Evolutionary conservation across 2,329 filamentous ascomycete genomes (phyloP), one percentile per base, ranked within the genome.

Genomic region (Fusarium sterilihyphosum): DNA sequence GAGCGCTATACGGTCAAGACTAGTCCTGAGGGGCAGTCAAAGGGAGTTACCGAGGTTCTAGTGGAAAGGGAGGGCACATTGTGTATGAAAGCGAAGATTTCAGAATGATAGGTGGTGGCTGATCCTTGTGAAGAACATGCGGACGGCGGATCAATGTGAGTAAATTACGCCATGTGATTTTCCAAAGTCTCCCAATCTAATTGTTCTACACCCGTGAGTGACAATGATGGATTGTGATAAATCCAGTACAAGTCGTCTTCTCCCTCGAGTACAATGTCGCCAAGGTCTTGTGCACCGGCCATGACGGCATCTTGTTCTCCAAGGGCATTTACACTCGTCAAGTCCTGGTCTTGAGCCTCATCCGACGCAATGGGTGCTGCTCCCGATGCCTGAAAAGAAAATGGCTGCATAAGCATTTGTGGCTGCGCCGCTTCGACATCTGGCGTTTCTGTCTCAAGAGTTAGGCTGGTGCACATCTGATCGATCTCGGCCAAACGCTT

Each of bases 231-330:
- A 26, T 71, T 61, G 18, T 66, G 69, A 50, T 73, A 73, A 6
- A 73, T 58, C 68, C 65, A 72, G 38, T 73, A 73, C 5, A 72
- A 43, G 2, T 60, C 65, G n/a, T 73, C 59, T 22, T 70, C 71
- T 3, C 69, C 68, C 14, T 72, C 58, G 17, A 73, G 50, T 24
- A 67, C 61, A 14, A 73, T 70, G 16, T 65, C 68, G 18, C 68
- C 68, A 31, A 72, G 53, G 46, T 72, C 71, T 12, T 61, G 44
- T 24, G 37, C 65, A 16, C 62, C 44, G 16, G 67, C 24, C 38
- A 59, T 59, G 41, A 52, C n/a, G 50, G 35, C 8, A 41, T 43
- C 56, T 26, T 52, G 49, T 8, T 33, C 33, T 52, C 22, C 49
- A 35, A 52, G 18, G 13, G 26, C 49, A 24, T 37, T 37, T 33